A percentile compares a stretch with the other conserved stretches of the same genome.
These are phyloP conservation scores for Asterella californica DNA, from an alignment of 225 moss, liverwort and hornwort species.

Conservation along the genomic window DNA sequence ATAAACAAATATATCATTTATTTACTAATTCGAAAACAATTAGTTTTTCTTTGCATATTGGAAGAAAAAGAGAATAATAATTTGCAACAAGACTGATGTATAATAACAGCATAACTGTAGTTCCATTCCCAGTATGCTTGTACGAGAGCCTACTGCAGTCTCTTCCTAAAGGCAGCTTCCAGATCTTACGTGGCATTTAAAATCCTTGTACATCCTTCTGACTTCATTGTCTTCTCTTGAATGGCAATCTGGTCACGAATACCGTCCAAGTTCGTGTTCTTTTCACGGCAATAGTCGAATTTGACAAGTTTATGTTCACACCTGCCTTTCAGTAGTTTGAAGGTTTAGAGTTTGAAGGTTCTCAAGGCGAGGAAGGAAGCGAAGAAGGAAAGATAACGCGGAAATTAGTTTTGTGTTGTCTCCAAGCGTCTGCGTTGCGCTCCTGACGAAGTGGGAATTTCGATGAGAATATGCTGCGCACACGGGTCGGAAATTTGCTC, in stretches of 20 bases:
- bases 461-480: not conserved
- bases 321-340: not conserved
- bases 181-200: not conserved
- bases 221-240: not conserved
- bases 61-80: too few species aligned
- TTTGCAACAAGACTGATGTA: too few species aligned
- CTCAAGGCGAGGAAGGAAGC: not conserved
- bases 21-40: too few species aligned
- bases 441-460: not conserved
- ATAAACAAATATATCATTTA: too few species aligned
- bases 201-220: not conserved
- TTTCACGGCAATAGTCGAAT: not conserved
- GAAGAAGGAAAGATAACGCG: not conserved
- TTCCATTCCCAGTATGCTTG: too few species aligned
- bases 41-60: too few species aligned
- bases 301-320: constrained; percentile 1
- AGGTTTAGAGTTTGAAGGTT: not conserved
- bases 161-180: not conserved
- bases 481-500: not conserved
- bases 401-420: not conserved
- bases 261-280: too few species aligned
- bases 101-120: too few species aligned
- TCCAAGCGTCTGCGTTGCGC: not conserved
- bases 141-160: too few species aligned
- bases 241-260: not conserved